These are phyloP conservation scores for Xanthoconium separans DNA, from an alignment of 1,284 basidiomycete species.

Conservation along the genomic window DNA sequence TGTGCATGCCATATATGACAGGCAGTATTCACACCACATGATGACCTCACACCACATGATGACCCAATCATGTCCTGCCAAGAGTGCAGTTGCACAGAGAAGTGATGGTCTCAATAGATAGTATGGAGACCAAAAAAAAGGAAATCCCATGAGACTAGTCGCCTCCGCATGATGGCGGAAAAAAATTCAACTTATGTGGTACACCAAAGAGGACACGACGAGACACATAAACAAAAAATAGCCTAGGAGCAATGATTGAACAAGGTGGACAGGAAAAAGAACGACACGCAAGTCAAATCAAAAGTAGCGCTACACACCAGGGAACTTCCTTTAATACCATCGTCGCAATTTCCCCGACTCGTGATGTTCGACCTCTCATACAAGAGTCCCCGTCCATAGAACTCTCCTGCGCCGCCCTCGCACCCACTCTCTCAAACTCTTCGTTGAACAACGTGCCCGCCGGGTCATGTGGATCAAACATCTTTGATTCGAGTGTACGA, in stretches of 20 bases:
- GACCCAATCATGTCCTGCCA: no score
- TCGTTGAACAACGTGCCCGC: slow-evolving; percentile 61
- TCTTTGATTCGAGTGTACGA: slow-evolving; percentile 53
- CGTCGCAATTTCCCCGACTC: slow-evolving; percentile 47
- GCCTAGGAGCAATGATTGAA: slow-evolving; percentile 3
- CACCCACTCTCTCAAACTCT: slow-evolving; percentile 54
- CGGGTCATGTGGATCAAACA: slow-evolving; percentile 70
- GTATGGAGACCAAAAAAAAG: neutral
- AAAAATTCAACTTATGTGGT: neutral
- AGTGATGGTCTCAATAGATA: no score
- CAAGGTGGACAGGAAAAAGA: neutral
- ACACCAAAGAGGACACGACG: slow-evolving; percentile 15
- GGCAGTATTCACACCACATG: no score
- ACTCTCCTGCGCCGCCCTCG: slow-evolving; percentile 46
- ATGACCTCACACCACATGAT: no score
- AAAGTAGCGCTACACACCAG: neutral
- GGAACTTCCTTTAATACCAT: slow-evolving; percentile 42
- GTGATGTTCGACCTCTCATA: slow-evolving; percentile 58
- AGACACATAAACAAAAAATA: slow-evolving; percentile 2
- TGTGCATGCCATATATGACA: no score
- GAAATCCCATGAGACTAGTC: slow-evolving; percentile 3
- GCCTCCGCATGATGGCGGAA: neutral
- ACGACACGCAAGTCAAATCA: neutral
- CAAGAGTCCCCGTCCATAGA: slow-evolving; percentile 51
- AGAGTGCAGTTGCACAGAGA: no score